Percentiles rank a stretch among this genome's conserved stretches.
Evolutionary conservation across 2,329 filamentous ascomycete genomes (phyloP).

Genomic region (Chrysoporthe deuterocubensis): DNA sequence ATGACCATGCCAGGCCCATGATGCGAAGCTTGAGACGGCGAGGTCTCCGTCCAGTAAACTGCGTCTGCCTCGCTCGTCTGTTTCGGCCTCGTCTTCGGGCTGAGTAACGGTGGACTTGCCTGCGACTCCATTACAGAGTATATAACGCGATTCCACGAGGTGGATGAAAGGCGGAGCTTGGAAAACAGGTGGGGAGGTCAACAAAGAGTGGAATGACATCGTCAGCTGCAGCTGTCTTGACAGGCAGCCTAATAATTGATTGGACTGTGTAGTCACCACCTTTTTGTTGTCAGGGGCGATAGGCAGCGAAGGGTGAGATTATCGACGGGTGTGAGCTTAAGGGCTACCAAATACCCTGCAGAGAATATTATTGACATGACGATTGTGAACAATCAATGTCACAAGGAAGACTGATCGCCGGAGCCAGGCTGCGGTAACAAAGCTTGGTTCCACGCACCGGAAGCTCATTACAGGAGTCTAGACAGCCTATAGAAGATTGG

Average conservation of each 20-base stretch:
- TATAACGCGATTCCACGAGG: no score
- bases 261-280: no score
- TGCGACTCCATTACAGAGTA: not conserved
- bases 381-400: not conserved
- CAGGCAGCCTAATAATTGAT: no score
- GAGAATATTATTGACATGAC: not conserved
- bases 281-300: no score
- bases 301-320: no score
- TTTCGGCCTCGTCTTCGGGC: not conserved
- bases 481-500: not conserved
- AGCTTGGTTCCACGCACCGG: not conserved
- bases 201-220: not conserved
- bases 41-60: not conserved
- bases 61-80: not conserved
- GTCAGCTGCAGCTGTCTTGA: not conserved
- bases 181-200: not conserved
- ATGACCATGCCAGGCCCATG: not conserved
- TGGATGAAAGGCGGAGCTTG: no score
- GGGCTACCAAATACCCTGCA: not conserved
- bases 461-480: not conserved
- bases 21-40: not conserved
- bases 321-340: no score
- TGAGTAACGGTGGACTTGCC: not conserved
- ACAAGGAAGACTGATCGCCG: not conserved
- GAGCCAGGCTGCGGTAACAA: not conserved